phyloP scores from a whole-genome alignment of 2,329 filamentous ascomycete species.

The Rhytidhysteron rufulum region DNA sequence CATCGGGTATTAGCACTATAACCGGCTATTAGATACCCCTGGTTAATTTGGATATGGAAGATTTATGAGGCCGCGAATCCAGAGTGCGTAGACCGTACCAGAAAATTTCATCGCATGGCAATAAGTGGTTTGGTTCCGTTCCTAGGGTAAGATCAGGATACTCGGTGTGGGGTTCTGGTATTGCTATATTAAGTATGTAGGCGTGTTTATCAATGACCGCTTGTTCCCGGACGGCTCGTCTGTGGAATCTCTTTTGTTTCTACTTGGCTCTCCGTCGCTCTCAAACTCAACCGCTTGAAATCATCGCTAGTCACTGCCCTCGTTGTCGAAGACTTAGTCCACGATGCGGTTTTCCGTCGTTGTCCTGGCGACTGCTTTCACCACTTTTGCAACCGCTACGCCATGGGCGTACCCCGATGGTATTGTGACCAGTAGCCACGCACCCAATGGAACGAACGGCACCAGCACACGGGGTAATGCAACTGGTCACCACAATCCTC shows the following conservation, averaged over 20 bases:
- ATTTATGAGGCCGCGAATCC: not conserved
- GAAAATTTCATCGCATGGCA: not conserved
- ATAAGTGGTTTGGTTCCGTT: not conserved
- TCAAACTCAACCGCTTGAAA: not conserved
- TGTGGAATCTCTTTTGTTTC: not conserved
- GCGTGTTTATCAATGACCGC: not conserved
- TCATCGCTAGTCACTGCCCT: not conserved
- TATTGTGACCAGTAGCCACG: not conserved
- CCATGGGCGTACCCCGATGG: not conserved
- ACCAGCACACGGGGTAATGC: not conserved
- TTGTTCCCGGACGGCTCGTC: not conserved
- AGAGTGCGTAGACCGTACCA: not conserved
- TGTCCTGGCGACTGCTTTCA: not conserved
- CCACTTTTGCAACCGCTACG: not conserved
- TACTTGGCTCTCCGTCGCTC: not conserved
- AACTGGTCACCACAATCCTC: constrained; percentile 12
- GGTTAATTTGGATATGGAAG: not conserved
- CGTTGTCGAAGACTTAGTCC: not conserved
- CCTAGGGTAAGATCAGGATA: not conserved
- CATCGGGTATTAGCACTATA: too few relatives aligned
- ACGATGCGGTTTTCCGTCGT: not conserved
- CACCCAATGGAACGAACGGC: constrained; percentile 2
- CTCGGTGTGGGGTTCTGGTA: not conserved
- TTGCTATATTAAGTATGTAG: not conserved
- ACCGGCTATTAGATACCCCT: not conserved